These are phyloP conservation scores for Letharia lupina DNA, from an alignment of 495 filamentous ascomycete genomes.

Conservation along the genomic window DNA sequence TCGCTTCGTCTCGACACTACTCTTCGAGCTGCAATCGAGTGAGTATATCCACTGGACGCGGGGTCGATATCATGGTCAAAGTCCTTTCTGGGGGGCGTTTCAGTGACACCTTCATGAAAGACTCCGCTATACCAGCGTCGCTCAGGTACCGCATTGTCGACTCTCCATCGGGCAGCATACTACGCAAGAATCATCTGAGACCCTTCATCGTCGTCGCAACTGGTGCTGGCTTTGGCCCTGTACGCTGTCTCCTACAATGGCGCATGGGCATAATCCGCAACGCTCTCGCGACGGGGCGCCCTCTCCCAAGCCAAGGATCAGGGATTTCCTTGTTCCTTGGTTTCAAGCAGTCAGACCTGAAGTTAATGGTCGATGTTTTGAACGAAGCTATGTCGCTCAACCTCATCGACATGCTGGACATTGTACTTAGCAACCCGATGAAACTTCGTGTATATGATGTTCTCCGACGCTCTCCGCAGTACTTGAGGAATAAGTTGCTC, in stretches of 20 bases:
- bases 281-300: neutral
- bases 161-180: slow-evolving; percentile 4
- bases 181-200: slow-evolving; percentile 5
- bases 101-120: slow-evolving; percentile 23
- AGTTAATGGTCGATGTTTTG: slow-evolving; percentile 1
- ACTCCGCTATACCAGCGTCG: neutral
- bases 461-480: neutral
- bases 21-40: neutral
- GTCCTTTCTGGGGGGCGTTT: slow-evolving; percentile 23
- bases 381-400: slow-evolving; percentile 3
- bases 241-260: slow-evolving; percentile 24
- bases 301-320: neutral
- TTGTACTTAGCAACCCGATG: slow-evolving; percentile 19
- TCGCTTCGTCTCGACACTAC: slow-evolving; percentile 23
- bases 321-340: slow-evolving; percentile 17
- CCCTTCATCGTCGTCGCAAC: slow-evolving; percentile 26
- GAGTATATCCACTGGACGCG: neutral
- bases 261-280: slow-evolving; percentile 13
- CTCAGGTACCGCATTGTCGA: slow-evolving; percentile 21
- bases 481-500: slow-evolving; percentile 16
- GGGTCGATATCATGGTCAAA: slow-evolving; percentile 24
- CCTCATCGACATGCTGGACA: slow-evolving; percentile 15
- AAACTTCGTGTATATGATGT: slow-evolving; percentile 20
- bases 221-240: slow-evolving; percentile 28
- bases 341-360: slow-evolving; percentile 9